Base-by-base conservation (phyloP, 768 basidiomycete genomes). In the Naematelia encephala region DNA sequence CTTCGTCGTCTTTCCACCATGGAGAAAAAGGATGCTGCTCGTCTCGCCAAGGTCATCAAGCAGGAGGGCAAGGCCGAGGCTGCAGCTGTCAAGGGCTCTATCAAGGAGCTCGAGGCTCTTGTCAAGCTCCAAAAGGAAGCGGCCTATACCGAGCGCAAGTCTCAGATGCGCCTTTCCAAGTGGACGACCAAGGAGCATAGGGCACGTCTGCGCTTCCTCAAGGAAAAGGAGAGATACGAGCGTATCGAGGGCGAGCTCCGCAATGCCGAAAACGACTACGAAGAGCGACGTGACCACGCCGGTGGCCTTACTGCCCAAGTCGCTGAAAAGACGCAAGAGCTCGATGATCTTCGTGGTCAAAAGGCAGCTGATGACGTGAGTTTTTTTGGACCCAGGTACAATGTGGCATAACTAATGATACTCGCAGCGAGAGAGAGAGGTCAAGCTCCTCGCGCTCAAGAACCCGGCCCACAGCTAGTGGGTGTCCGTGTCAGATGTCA, bases 121-220 rank as follows among this genome's bases (percentile, higher is more conserved):
- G 87, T 88, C 72, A 81, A 80, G 72, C 75, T 87, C n/a, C 89
- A 90, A 68, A 85, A 84, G 70, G 77, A 78, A 2, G 84, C 87
- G 16, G 72, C 71, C 11, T 45, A 77, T 82, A 84, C 83, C 54
- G 88, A 89, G 74, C 78, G 81, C 3, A 83, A 80, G 62, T 83
- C 84, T 1, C 83, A 86, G 57, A 59, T 79, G 2, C 68, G 79
- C 2, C 82, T 88, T 53, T 76, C 82, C 42, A 85, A 82, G 60
- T 80, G 84, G 2, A 79, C 85, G 28, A 70, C 79, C 14, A 77
- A 79, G 4, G 84, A 84, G 70, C 87, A 86, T 74, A 87, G 85
- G 73, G 80, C 82, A 19, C 84, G 88, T 68, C 80, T 84, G 16
- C 80, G 78, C 12, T 87, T 82, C 71, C 77, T 86, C 22, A 82